These are phyloP conservation scores for Tranzscheliella williamsii DNA, from an alignment of 1,284 basidiomycete species.

Conservation along the genomic window DNA sequence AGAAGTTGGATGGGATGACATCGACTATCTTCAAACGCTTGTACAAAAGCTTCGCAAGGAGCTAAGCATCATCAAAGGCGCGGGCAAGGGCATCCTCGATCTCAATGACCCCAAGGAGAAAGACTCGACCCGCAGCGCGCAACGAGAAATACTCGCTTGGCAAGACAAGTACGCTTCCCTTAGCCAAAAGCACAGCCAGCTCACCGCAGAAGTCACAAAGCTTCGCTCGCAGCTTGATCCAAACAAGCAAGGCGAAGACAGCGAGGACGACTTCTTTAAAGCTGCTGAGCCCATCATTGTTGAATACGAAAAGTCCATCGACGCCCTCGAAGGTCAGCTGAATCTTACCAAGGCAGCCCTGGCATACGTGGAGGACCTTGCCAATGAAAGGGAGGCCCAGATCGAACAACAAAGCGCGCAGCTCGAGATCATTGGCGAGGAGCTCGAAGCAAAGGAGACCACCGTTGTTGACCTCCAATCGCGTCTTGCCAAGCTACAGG, in stretches of 20 bases:
- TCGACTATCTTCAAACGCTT: constrained; percentile 82
- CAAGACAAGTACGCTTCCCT: constrained; percentile 80
- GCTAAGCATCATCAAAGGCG: constrained; percentile 74
- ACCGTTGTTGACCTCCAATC: constrained; percentile 77
- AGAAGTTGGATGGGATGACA: constrained; percentile 97
- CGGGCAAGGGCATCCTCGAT: constrained; percentile 55
- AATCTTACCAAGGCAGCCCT: constrained; percentile 85
- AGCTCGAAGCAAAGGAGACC: constrained; percentile 76
- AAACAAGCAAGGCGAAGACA: constrained; percentile 54
- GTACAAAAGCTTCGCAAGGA: constrained; percentile 74
- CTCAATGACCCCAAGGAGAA: constrained; percentile 23
- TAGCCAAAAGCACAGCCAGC: constrained; percentile 79
- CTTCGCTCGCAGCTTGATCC: constrained; percentile 48
- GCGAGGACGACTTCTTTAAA: constrained; percentile 82
- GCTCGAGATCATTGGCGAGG: constrained; percentile 66
- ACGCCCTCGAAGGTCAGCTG: constrained; percentile 90
- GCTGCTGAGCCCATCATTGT: constrained; percentile 93
- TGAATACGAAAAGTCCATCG: constrained; percentile 97
- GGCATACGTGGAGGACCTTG: constrained; percentile 83
- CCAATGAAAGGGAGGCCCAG: constrained; percentile 84
- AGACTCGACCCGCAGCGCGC: constrained; percentile 21
- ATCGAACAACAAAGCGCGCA: constrained; percentile 67
- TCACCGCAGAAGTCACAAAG: constrained; percentile 79
- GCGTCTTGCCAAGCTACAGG: constrained; percentile 78
- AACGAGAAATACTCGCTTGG: constrained; percentile 73